These are phyloP conservation scores for Aspergillus calidoustus DNA, from an alignment of 2,329 filamentous ascomycete species.

Conservation along the genomic window DNA sequence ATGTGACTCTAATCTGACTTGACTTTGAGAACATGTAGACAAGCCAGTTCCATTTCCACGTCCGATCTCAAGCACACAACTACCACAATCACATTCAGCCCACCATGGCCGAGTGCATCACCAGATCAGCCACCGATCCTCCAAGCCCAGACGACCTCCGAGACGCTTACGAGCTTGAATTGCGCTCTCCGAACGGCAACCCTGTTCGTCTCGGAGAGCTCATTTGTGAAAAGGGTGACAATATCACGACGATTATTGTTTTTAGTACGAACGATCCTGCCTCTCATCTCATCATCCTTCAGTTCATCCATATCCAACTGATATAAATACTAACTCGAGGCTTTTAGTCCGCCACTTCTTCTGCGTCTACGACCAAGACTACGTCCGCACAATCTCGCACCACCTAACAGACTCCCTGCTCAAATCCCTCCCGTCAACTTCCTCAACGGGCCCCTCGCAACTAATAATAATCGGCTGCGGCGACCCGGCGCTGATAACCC, in stretches of 20 bases:
- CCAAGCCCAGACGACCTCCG: slow-evolving; percentile 1
- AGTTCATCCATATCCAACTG: slow-evolving; percentile 23
- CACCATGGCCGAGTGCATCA: not conserved
- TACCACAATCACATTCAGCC: not conserved
- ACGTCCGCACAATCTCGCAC: slow-evolving; percentile 23
- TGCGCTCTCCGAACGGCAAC: slow-evolving; percentile 21
- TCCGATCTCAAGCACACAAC: too few relatives aligned
- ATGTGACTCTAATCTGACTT: not conserved
- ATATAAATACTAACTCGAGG: not conserved
- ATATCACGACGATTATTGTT: slow-evolving; percentile 28
- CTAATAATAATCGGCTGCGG: slow-evolving; percentile 32
- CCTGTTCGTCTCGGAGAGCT: slow-evolving; percentile 30
- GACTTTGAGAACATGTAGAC: not conserved
- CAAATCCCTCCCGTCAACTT: slow-evolving; percentile 20
- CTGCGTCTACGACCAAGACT: slow-evolving; percentile 30
- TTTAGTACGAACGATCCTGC: slow-evolving; percentile 20
- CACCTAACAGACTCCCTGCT: slow-evolving; percentile 25
- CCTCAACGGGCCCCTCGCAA: slow-evolving; percentile 22
- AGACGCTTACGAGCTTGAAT: slow-evolving; percentile 30
- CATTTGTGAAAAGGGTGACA: slow-evolving; percentile 27
- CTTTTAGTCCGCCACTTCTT: slow-evolving; percentile 30
- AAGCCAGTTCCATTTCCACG: too few relatives aligned
- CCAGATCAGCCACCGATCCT: not conserved
- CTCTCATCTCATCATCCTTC: slow-evolving; percentile 17
- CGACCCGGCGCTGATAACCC: slow-evolving; percentile 24